A percentile compares a stretch with the other conserved stretches of the same genome.
These are phyloP conservation scores for Lentinula raphanica DNA, from an alignment of 768 basidiomycete species.

Conservation along the genomic window DNA sequence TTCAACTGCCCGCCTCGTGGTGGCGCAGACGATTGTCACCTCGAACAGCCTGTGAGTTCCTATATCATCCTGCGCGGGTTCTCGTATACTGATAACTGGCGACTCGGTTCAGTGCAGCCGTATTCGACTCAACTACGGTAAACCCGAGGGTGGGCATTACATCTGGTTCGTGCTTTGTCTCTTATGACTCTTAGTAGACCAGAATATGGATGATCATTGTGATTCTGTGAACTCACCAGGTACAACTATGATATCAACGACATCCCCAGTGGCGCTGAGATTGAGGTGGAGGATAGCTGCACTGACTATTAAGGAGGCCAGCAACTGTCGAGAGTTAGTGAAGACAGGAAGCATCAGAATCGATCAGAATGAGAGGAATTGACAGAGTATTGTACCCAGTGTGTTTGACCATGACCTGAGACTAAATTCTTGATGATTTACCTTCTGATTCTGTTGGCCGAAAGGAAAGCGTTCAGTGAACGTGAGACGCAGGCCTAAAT, in stretches of 20 bases:
- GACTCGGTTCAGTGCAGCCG: conserved; percentile 6
- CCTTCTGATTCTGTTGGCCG: too few species aligned
- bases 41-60: neutral
- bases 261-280: neutral
- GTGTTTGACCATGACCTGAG: too few species aligned
- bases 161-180: conserved; percentile 1
- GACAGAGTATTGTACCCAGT: too few species aligned
- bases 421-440: too few species aligned
- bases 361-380: too few species aligned
- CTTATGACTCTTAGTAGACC: neutral
- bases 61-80: too few species aligned
- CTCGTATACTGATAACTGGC: too few species aligned
- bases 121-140: conserved; percentile 4
- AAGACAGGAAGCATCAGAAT: too few species aligned
- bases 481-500: too few species aligned
- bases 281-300: neutral
- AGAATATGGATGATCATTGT: neutral
- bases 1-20: conserved; percentile 4
- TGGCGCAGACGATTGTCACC: conserved; percentile 3
- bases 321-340: too few species aligned
- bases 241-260: conserved; percentile 4
- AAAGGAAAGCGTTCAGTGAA: too few species aligned
- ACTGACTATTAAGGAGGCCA: conserved; percentile 6
- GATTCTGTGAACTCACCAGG: neutral
- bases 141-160: neutral